Conservation (phyloP, 768 basidiomycete genomes). For the Leccinellum luteum region DNA sequence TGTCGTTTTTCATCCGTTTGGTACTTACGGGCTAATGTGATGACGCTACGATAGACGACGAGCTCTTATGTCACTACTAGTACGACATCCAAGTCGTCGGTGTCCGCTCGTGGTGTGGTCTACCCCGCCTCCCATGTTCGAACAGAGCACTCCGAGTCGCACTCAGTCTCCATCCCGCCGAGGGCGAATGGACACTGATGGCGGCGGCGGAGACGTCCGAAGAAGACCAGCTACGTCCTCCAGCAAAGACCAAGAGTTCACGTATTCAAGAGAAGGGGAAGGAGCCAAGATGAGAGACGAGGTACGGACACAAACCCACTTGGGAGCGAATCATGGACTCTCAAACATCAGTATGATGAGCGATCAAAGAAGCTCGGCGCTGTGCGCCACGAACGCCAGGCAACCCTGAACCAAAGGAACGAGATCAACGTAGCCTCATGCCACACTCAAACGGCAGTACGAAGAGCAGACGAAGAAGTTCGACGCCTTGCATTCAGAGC, state of each 20-base stretch:
- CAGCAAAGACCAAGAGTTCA: neutral
- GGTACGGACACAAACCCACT: neutral
- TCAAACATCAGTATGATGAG: conserved; percentile 9
- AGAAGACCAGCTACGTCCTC: neutral
- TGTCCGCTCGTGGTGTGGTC: neutral
- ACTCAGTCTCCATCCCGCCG: neutral
- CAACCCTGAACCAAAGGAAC: neutral
- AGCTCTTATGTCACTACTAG: neutral
- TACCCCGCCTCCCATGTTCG: neutral
- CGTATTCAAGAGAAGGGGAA: neutral
- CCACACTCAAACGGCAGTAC: conserved; percentile 17
- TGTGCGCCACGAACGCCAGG: conserved; percentile 6
- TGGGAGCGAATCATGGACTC: neutral
- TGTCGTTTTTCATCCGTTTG: neutral
- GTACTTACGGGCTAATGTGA: neutral
- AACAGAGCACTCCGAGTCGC: neutral
- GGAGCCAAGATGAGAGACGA: conserved; percentile 2
- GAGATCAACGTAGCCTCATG: conserved; percentile 10
- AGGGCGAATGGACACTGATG: neutral
- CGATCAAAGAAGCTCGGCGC: neutral
- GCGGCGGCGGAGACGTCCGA: neutral
- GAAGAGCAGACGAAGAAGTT: conserved; percentile 15
- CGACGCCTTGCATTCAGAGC: neutral
- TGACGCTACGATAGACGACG: neutral
- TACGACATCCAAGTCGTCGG: neutral